Base-by-base conservation (phyloP, 2,329 filamentous ascomycete genomes). In the Colletotrichum liaoningense region DNA sequence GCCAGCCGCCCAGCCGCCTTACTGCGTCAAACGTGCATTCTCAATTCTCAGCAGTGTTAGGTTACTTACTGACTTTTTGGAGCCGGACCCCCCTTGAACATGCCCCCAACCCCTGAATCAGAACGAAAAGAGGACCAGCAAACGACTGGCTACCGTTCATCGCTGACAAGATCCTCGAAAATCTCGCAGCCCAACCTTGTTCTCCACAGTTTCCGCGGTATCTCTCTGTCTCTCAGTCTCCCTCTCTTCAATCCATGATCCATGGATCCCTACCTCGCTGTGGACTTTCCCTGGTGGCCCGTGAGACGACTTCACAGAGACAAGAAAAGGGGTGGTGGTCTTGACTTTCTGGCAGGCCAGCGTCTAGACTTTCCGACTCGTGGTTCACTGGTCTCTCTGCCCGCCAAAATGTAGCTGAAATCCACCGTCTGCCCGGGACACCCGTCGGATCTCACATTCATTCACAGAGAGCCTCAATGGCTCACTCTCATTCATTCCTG, bases 1-100 rank as follows among this genome's bases (percentile, higher is more conserved):
- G 66, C 66, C 69, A 72, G 42, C 70, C 59, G 59, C 65, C 69
- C 69, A 69, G 42, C 70, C 59, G 59, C 65, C 69, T n/a, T 22
- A 28, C 28, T 52, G 6, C 33, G 28, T 22, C 22, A 35, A 14
- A 52, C 30, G 5, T n/a, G 26, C 59, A 28, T n/a, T 35, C 33
- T 35, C 33, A 35, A 35, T 4, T 12, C 38, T 22, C 22, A 33
- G 59, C 38, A 42, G 38, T 28, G 28, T 30, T 19, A 2, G 33
- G 58, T 26, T 33, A 35, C 33, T 16, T 28, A 22, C 35, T 22
- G 63, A 54, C 33, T 12, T 19, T 52, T 52, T 35, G 33, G 33
- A 28, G 19, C 60, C 30, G 52, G 46, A 28, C 52, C 52, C 52
- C 62, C 42, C 46, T 3, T 42, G 38, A 63, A 38, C 28, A n/a